Base-by-base conservation (phyloP, 192 early-diverging fungal species). In the Podila epigama region DNA sequence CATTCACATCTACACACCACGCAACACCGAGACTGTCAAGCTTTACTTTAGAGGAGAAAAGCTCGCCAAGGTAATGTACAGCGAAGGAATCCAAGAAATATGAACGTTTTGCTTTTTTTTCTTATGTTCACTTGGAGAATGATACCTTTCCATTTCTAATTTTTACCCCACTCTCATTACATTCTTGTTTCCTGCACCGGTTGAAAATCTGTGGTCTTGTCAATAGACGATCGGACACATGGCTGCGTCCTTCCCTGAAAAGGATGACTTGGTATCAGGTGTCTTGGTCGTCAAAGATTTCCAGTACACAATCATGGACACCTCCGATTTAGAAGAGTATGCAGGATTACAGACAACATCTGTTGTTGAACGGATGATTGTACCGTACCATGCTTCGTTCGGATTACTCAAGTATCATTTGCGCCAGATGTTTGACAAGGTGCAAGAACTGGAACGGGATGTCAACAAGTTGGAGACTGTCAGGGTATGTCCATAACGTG, bases 41-140 rank as follows among this genome's bases (percentile, higher is more conserved):
- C 85, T 99, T 39, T 89, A 93, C 68, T 99, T 99, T 75, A 85
- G 92, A 51, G 98, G 96, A 61, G 97, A 98, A 77, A 98, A 98
- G 79, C 87, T 93, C 66, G 96, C 97, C 22, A 95, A 93, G 77
- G 93, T 92, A 58, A n/a, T n/a, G n/a, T n/a, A n/a, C n/a, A n/a
- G n/a, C n/a, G n/a, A n/a, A n/a, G n/a, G n/a, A n/a, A n/a, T n/a
- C n/a, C n/a, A n/a, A n/a, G n/a, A n/a, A n/a, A n/a, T n/a, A n/a
- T n/a, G n/a, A n/a, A n/a, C n/a, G n/a, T n/a, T n/a, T n/a, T n/a
- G n/a, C n/a, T n/a, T n/a, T n/a, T n/a, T n/a, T n/a, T n/a, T n/a
- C n/a, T n/a, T n/a, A n/a, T n/a, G n/a, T n/a, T n/a, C n/a, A n/a
- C n/a, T n/a, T n/a, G n/a, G n/a, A n/a, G n/a, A 18, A 54, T 36